phyloP scores from a whole-genome alignment of 2,329 filamentous ascomycete species.

The Trichoderma simmonsii region DNA sequence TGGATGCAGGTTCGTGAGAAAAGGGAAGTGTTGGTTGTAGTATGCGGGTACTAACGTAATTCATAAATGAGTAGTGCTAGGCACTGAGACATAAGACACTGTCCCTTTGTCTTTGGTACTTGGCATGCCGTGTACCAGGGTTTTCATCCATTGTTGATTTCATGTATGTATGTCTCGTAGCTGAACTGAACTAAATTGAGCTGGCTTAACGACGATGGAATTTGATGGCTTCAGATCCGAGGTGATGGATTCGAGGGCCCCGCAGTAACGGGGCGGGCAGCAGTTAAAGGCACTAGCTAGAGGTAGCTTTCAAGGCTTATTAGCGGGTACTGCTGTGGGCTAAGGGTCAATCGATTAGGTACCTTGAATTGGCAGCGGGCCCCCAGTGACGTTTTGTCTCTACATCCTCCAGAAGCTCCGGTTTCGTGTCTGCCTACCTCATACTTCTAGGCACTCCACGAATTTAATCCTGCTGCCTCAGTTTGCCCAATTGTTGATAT shows the following conservation, averaged over 20 bases:
- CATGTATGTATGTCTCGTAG: not conserved
- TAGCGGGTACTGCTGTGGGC: not conserved
- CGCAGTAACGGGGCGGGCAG: not conserved
- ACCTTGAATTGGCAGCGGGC: not conserved
- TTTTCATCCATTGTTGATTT: not conserved
- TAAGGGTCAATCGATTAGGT: not conserved
- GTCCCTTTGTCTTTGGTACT: not conserved
- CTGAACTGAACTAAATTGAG: not conserved
- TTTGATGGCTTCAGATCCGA: not conserved
- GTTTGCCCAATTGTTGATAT: not conserved
- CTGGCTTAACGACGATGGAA: not conserved
- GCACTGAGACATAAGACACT: not conserved
- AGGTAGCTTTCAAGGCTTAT: not conserved
- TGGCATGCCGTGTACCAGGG: not conserved
- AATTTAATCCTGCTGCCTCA: not conserved
- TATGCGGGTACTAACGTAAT: not conserved
- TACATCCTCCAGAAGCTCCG: not conserved
- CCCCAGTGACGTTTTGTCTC: slow-evolving; percentile 10
- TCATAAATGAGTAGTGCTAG: not conserved
- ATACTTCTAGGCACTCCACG: not conserved
- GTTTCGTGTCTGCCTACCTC: slow-evolving; percentile 4
- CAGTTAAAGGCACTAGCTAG: not conserved
- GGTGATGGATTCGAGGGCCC: not conserved
- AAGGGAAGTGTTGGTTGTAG: not conserved
- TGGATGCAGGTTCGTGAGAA: not conserved